phyloP scores from a whole-genome alignment of 2,329 filamentous ascomycete genomes.

The Elsinoe fawcettii region DNA sequence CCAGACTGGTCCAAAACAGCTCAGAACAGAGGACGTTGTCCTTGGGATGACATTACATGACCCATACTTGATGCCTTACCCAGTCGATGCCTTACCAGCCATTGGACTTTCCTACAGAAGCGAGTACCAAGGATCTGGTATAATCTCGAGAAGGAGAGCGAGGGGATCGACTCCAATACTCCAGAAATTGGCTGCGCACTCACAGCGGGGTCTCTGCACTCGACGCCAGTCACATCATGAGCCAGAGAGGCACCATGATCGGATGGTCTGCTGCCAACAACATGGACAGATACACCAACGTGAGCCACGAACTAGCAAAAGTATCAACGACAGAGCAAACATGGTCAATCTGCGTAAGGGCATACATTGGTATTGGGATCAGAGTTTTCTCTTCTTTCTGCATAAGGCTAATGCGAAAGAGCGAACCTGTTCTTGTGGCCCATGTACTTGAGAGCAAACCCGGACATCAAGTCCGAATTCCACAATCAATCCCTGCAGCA shows the following conservation, averaged over 20 bases:
- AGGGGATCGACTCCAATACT: not conserved
- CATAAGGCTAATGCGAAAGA: not conserved
- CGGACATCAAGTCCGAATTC: not conserved
- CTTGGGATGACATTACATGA: no score
- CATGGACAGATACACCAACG: not conserved
- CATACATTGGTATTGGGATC: not conserved
- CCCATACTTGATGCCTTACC: no score
- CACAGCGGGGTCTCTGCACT: not conserved
- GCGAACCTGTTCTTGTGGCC: not conserved
- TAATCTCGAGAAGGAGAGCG: not conserved
- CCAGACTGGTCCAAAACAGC: no score
- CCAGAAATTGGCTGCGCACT: not conserved
- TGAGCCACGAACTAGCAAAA: not conserved
- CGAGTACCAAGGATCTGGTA: not conserved
- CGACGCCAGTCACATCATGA: not conserved
- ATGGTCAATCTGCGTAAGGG: not conserved
- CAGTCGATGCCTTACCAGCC: no score
- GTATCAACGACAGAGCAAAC: not conserved
- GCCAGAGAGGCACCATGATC: not conserved
- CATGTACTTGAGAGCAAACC: not conserved
- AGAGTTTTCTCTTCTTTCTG: not conserved
- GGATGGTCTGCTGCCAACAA: not conserved
- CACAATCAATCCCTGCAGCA: not conserved
- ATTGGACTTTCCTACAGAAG: not conserved
- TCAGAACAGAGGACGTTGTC: no score